Conservation (phyloP, 805 yeast species). For the Debaryomyces maramus region DNA sequence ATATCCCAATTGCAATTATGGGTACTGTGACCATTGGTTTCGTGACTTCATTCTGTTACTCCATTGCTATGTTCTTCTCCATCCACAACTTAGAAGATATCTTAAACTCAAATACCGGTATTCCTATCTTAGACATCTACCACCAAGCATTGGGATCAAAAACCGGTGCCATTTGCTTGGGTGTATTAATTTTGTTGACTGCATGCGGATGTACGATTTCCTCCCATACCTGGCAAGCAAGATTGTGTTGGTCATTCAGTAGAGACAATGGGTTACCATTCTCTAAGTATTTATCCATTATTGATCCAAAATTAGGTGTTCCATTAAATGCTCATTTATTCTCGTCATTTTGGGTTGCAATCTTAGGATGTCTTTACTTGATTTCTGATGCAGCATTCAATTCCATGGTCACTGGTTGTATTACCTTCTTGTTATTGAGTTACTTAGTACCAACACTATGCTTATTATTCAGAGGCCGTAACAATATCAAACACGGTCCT, state of each 20-base stretch:
- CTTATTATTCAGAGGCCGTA: constrained; percentile 49
- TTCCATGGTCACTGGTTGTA: constrained; percentile 62
- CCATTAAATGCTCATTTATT: constrained; percentile 61
- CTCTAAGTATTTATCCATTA: constrained; percentile 49
- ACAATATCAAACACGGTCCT: constrained; percentile 59
- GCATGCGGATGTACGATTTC: constrained; percentile 61
- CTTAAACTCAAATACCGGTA: constrained; percentile 51
- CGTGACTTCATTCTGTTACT: constrained; percentile 54
- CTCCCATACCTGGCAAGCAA: constrained; percentile 67
- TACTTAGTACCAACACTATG: constrained; percentile 57
- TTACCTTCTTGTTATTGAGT: constrained; percentile 56
- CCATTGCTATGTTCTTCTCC: constrained; percentile 58
- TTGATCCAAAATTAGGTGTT: constrained; percentile 48
- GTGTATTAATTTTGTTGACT: constrained; percentile 48
- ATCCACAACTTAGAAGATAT: constrained; percentile 54
- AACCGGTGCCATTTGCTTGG: constrained; percentile 56
- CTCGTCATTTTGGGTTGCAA: constrained; percentile 52
- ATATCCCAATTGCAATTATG: constrained; percentile 61
- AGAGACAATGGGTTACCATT: constrained; percentile 64
- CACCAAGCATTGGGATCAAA: constrained; percentile 54
- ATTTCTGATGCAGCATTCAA: constrained; percentile 69
- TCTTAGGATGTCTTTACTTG: constrained; percentile 61
- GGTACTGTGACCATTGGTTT: constrained; percentile 67
- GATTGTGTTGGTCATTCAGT: constrained; percentile 68
- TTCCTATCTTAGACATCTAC: constrained; percentile 64